phyloP scores from a whole-genome alignment of 2,329 filamentous ascomycete genomes.

The Stemphylium vesicarium region DNA sequence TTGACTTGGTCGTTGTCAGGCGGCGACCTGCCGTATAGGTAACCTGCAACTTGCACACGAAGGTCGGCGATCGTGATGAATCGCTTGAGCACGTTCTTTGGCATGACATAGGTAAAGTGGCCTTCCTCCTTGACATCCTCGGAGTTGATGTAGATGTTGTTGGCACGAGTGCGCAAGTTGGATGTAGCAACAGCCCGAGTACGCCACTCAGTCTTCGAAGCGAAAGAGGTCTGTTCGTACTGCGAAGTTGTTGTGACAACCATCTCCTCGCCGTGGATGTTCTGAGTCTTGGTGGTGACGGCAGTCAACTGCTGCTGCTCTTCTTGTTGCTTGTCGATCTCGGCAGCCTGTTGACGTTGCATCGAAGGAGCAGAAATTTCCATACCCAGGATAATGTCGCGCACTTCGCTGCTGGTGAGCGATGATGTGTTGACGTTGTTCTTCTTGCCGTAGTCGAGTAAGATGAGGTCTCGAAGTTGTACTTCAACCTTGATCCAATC shows the following conservation, averaged over 20 bases:
- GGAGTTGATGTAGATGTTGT: constrained; percentile 98
- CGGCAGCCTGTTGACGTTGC: constrained; percentile 96
- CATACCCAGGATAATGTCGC: constrained; percentile 99
- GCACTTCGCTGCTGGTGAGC: constrained; percentile 93
- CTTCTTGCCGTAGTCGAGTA: constrained; percentile 99
- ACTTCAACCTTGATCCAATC: constrained; percentile 99
- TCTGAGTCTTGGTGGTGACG: constrained; percentile 97
- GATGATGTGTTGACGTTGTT: constrained; percentile 99
- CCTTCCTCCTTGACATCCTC: constrained; percentile 91
- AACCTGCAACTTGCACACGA: constrained; percentile 93
- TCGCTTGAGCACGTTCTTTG: constrained; percentile 96
- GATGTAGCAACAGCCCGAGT: constrained; percentile 96
- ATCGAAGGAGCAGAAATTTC: constrained; percentile 97
- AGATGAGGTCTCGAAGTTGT: constrained; percentile 89
- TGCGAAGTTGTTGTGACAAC: constrained; percentile 98
- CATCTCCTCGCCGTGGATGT: constrained; percentile 95
- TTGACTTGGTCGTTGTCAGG: constrained; percentile 96
- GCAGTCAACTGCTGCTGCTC: constrained; percentile 96
- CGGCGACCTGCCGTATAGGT: constrained; percentile 90
- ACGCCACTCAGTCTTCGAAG: constrained; percentile 98
- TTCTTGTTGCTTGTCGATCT: constrained; percentile 98
- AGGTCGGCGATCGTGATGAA: constrained; percentile 98
- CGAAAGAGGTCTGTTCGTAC: constrained; percentile 96
- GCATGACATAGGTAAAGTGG: constrained; percentile 94
- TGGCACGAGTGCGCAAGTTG: constrained; percentile 89